Percentiles rank a stretch among this genome's conserved stretches.
Evolutionary conservation across 1,139 yeast species (phyloP).

Genomic region (Taphrina populina): DNA sequence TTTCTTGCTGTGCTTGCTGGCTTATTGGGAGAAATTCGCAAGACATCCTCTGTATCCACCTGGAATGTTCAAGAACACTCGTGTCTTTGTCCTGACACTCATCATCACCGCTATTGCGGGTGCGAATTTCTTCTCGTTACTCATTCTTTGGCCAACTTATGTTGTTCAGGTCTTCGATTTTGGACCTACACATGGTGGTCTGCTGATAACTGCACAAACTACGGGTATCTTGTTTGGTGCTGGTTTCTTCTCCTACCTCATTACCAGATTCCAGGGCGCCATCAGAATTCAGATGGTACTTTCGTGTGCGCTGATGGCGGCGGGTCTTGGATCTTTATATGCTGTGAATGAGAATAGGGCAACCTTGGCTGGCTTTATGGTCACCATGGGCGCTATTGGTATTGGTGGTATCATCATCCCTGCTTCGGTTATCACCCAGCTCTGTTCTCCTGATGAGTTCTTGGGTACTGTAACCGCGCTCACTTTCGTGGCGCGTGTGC

Average conservation of each 20-base stretch:
- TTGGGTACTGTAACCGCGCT: conserved; percentile 29
- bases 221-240: conserved; percentile 26
- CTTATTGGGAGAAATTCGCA: conserved; percentile 26
- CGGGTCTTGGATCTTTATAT: conserved; percentile 15
- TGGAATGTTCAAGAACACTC: conserved; percentile 30
- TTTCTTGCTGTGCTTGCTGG: conserved; percentile 9
- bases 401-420: conserved; percentile 32
- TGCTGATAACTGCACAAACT: conserved; percentile 27
- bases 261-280: conserved; percentile 30
- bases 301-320: conserved; percentile 27
- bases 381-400: conserved; percentile 19
- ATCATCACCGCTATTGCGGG: conserved; percentile 32
- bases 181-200: conserved; percentile 25
- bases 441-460: conserved; percentile 28
- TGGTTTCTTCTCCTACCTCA: conserved; percentile 31
- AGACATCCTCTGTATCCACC: conserved; percentile 26
- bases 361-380: conserved; percentile 31
- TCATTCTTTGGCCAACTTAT: conserved; percentile 28
- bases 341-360: conserved; percentile 11
- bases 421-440: conserved; percentile 30
- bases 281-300: conserved; percentile 25
- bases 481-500: conserved; percentile 30
- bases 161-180: conserved; percentile 11
- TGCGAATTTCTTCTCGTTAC: conserved; percentile 31
- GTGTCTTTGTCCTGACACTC: conserved; percentile 30